Evolutionary conservation across 768 basidiomycete species (phyloP).

Genomic region (Mycena filopes): DNA sequence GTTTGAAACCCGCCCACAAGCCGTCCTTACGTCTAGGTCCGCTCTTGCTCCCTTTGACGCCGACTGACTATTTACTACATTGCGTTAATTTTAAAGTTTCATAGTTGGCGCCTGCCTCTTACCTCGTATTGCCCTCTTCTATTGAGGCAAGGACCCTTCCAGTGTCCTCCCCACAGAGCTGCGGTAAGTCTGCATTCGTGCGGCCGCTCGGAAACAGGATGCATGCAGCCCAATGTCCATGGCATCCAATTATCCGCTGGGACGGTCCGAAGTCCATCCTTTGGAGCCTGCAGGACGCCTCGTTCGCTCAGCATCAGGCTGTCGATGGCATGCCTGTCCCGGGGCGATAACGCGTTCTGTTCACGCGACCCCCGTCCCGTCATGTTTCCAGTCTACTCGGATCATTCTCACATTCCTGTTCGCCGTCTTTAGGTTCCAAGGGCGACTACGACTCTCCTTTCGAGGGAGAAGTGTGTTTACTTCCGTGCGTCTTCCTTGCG

Average conservation of each 20-base stretch:
- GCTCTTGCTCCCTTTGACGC: conserved; percentile 19
- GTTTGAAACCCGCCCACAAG: not conserved
- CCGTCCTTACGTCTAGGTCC: conserved; percentile 28
- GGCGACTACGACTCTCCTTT: conserved; percentile 13
- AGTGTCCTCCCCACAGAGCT: not conserved
- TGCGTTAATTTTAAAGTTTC: conserved; percentile 30
- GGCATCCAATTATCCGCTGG: conserved; percentile 13
- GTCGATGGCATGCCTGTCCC: conserved; percentile 28
- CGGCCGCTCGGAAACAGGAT: conserved; percentile 3
- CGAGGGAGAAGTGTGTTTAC: not conserved
- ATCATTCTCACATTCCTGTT: conserved; percentile 34
- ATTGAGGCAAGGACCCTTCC: too few relatives aligned
- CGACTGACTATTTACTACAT: conserved; percentile 28
- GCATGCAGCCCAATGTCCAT: too few relatives aligned
- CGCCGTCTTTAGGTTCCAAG: conserved; percentile 27
- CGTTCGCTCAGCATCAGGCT: conserved; percentile 27
- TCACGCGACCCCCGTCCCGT: conserved; percentile 35
- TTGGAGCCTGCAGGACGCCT: conserved; percentile 30
- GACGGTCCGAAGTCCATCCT: conserved; percentile 24
- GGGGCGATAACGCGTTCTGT: conserved; percentile 34
- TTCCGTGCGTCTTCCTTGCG: conserved; percentile 16
- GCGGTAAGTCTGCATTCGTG: conserved; percentile 22
- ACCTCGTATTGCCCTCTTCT: not conserved
- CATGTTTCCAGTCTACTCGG: conserved; percentile 34
- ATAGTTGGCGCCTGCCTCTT: conserved; percentile 21